Base-by-base conservation (phyloP, 192 early-diverging fungal genomes). In the Backusella parvicylindrica region DNA sequence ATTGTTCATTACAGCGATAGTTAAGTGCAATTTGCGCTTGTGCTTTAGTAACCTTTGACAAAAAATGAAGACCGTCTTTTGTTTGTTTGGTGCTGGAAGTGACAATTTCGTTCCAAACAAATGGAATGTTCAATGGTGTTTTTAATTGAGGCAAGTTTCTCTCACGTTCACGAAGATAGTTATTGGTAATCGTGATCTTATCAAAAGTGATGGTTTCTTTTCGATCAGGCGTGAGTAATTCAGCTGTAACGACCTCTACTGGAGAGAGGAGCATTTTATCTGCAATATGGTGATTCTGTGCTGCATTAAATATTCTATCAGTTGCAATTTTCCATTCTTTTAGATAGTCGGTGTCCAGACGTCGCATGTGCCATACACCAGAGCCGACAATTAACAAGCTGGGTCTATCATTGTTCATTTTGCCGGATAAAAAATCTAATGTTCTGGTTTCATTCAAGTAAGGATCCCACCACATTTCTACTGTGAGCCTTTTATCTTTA, bases 391-490 rank as follows among this genome's bases (percentile, higher is more conserved):
- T 72, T 28, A 89, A 53, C 13, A 90, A 67, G 38, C 77, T 72
- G 9, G 86, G 85, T 41, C 64, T 53, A 38, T 33, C 33, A n/a
- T 66, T 78, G 33, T 26, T 12, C 21, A 41, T 75, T 26, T 68
- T 68, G 15, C 40, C 49, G 18, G n/a, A 37, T 26, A 84, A 64
- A 1, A 80, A 38, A 6, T 80, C 56, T 31, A 68, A 16, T 26
- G 86, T 85, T 11, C 69, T 73, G 0, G 86, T 78, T 0, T 78
- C 64, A 64, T 88, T 92, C 66, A 90, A 79, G 32, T 85, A 91
- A 6, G 92, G 93, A 70, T 94, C 93, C 93, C 93, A 94, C 65
- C 85, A 81, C 65, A 94, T 93, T 33, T 85, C 77, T 36, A 92
- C 82, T 0, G 81, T 76, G 32, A 85, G 43, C 11, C 70, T 76